Evolutionary conservation across 208 protist species (phyloP).

Genomic region (Leishmania aethiopica): DNA sequence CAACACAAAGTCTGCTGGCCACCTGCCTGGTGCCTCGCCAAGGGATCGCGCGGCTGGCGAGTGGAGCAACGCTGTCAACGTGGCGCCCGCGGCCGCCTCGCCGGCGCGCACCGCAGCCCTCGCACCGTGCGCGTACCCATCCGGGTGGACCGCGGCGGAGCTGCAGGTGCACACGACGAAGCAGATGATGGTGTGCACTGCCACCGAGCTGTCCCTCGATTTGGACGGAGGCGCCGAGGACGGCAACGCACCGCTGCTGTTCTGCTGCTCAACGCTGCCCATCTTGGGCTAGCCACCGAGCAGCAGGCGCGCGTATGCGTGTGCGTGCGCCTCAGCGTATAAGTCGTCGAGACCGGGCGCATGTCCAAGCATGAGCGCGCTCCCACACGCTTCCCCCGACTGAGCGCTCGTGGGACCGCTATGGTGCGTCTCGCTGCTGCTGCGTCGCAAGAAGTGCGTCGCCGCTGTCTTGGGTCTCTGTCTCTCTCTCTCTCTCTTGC

Average conservation of each 20-base stretch:
- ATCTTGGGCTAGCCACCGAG: not conserved
- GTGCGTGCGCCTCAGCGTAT: not conserved
- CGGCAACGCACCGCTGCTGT: conserved; percentile 25
- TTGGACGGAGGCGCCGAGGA: conserved; percentile 14
- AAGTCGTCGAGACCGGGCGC: not conserved
- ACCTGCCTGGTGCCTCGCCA: too few relatives aligned
- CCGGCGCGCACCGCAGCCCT: not conserved
- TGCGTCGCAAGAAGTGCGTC: not conserved
- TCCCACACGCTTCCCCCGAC: not conserved
- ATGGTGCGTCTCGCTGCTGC: not conserved
- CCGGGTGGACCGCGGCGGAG: conserved; percentile 29
- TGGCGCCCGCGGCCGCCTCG: not conserved
- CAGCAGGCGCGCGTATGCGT: not conserved
- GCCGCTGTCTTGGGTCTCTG: not conserved
- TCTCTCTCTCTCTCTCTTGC: not conserved
- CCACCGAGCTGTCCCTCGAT: conserved; percentile 20
- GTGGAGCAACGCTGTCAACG: too few relatives aligned
- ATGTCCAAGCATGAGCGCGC: not conserved
- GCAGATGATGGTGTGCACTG: conserved; percentile 24
- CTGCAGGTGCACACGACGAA: conserved; percentile 34
- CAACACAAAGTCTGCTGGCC: not conserved
- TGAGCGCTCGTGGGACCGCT: not conserved
- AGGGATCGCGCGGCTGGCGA: too few relatives aligned
- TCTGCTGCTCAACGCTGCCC: conserved; percentile 18
- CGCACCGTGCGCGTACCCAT: conserved; percentile 9